Conservation (phyloP, 2,329 filamentous ascomycete genomes). For the Hymenoscyphus linearis region DNA sequence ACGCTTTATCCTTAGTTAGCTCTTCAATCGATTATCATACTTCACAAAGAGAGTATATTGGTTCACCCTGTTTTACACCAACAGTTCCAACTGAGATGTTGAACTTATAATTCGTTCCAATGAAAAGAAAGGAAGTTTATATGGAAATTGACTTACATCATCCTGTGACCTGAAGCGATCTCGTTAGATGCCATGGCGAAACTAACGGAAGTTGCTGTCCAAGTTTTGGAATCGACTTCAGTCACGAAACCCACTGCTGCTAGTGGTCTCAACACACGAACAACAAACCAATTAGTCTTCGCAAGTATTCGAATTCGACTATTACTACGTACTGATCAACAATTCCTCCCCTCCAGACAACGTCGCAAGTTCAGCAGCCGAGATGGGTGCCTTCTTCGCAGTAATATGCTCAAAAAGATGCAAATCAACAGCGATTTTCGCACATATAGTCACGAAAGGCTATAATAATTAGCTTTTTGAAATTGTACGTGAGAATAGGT, state of each 20-base stretch:
- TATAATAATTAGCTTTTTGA: not conserved
- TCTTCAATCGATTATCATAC: too few relatives aligned
- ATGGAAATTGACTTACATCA: constrained; percentile 3
- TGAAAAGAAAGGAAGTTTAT: not conserved
- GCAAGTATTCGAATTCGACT: too few relatives aligned
- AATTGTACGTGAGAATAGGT: not conserved
- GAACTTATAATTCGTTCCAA: too few relatives aligned
- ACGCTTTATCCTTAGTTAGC: too few relatives aligned
- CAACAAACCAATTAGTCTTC: not conserved
- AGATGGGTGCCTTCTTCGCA: not conserved
- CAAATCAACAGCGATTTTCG: constrained; percentile 12
- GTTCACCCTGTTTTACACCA: too few relatives aligned
- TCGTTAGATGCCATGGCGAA: constrained; percentile 1
- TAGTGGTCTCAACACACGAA: constrained; percentile 6
- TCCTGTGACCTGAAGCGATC: constrained; percentile 2
- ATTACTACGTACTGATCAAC: constrained; percentile 5
- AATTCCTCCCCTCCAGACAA: constrained; percentile 11
- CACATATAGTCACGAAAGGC: constrained; percentile 5
- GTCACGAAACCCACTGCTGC: constrained; percentile 2
- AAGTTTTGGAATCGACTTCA: constrained; percentile 5
- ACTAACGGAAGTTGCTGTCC: constrained; percentile 4
- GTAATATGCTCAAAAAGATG: constrained; percentile 12
- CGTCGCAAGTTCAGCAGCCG: constrained; percentile 7
- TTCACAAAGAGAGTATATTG: too few relatives aligned
- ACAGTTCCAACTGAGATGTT: too few relatives aligned